These are phyloP conservation scores for Sambucus nigra DNA, from an alignment of 129 eudicot species.

Conservation along the genomic window DNA sequence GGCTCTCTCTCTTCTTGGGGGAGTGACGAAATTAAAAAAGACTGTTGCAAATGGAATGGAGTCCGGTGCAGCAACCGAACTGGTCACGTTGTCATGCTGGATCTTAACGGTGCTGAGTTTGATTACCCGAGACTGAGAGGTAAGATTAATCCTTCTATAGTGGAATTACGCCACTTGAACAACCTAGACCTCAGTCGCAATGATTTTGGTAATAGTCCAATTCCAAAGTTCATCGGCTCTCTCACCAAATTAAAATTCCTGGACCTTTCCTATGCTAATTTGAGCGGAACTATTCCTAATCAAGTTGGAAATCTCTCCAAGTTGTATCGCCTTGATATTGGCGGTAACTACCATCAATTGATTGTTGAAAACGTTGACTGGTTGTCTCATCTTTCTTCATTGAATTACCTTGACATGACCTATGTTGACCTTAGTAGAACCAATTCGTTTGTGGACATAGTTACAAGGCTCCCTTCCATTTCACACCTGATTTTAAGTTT, in stretches of 20 bases:
- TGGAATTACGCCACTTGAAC: conserved; percentile 8
- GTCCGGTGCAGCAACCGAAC: conserved; percentile 20
- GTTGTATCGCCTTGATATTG: conserved; percentile 20
- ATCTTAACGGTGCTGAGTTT: too few species aligned
- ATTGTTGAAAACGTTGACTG: conserved; percentile 2
- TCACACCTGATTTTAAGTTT: conserved; percentile 3
- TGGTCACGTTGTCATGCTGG: conserved; percentile 18
- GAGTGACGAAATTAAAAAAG: conserved; percentile 9
- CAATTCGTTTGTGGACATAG: conserved; percentile 8
- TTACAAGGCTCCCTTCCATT: not conserved
- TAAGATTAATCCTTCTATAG: conserved; percentile 19
- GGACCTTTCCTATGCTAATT: not conserved
- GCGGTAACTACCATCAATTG: not conserved
- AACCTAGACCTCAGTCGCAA: conserved; percentile 7
- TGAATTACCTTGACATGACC: conserved; percentile 1
- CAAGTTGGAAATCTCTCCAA: conserved; percentile 20
- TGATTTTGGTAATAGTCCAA: not conserved
- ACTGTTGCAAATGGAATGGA: conserved; percentile 35
- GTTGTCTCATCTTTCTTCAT: conserved; percentile 11
- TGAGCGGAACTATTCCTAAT: conserved; percentile 14
- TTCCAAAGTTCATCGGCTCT: conserved; percentile 15
- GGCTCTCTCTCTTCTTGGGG: conserved; percentile 23
- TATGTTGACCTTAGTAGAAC: not conserved
- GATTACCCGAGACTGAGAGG: not conserved
- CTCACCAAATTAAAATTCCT: conserved; percentile 14